phyloP scores from a whole-genome alignment of 257 asterid genomes.

The Cruciata laevipes region DNA sequence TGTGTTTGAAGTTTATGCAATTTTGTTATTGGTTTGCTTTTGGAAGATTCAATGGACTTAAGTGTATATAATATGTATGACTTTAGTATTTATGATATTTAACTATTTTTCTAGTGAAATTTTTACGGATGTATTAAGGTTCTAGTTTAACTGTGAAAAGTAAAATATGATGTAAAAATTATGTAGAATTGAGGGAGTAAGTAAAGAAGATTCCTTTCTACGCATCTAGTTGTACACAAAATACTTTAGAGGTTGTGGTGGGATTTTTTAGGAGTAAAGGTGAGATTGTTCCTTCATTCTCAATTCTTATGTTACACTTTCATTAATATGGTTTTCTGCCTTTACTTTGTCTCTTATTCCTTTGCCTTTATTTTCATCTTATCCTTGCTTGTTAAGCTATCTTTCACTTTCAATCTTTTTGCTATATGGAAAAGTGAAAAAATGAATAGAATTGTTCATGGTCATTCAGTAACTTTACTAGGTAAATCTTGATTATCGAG shows the following conservation, averaged over 20 bases:
- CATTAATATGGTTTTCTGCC: conserved; percentile 14
- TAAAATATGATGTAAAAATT: not conserved
- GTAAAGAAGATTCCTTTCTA: conserved; percentile 19
- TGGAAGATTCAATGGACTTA: not conserved
- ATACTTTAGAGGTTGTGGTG: conserved; percentile 20
- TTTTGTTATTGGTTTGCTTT: not conserved
- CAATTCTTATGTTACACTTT: conserved; percentile 27
- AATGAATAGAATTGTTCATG: too few relatives aligned
- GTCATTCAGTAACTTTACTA: too few relatives aligned
- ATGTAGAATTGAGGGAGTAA: not conserved
- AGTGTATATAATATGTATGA: not conserved
- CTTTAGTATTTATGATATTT: not conserved
- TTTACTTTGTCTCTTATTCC: conserved; percentile 1
- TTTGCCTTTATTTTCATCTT: conserved; percentile 9
- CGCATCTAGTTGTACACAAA: conserved; percentile 9
- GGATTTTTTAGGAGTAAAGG: conserved; percentile 29
- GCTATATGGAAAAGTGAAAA: conserved; percentile 14
- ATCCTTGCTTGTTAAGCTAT: conserved; percentile 34
- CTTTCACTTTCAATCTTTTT: conserved; percentile 24
- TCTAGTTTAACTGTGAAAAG: too few relatives aligned
- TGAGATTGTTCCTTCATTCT: conserved; percentile 32
- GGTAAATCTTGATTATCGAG: too few relatives aligned
- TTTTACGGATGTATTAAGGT: too few relatives aligned
- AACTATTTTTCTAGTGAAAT: too few relatives aligned
- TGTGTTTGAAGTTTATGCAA: not conserved